Percentiles rank a stretch among this genome's conserved stretches.
phyloP scores from a whole-genome alignment of 306 rosid genomes.

The Cucumis melo region DNA sequence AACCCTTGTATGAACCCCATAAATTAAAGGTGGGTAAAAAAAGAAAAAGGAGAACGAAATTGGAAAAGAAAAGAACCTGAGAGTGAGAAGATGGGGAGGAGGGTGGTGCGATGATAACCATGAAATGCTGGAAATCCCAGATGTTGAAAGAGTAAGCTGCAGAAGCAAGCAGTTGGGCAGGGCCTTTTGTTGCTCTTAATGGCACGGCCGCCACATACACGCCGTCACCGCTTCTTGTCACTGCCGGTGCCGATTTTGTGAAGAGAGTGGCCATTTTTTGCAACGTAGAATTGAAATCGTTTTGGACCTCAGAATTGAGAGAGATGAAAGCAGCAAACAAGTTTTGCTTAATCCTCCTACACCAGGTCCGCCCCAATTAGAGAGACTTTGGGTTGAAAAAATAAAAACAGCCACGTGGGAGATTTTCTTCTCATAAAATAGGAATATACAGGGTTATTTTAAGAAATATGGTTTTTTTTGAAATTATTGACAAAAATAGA shows the following conservation, averaged over 20 bases:
- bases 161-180: conserved; percentile 63
- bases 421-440: too few relatives aligned
- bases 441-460: too few relatives aligned
- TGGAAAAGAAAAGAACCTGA: conserved; percentile 34
- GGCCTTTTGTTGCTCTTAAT: conserved; percentile 77
- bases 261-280: conserved; percentile 25
- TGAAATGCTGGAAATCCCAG: conserved; percentile 83
- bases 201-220: conserved; percentile 83
- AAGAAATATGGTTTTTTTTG: too few relatives aligned
- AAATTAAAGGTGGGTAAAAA: neutral
- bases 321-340: neutral
- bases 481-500: too few relatives aligned
- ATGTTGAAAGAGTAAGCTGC: conserved; percentile 55
- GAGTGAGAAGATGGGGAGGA: conserved; percentile 21
- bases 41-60: neutral
- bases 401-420: too few relatives aligned
- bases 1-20: too few relatives aligned
- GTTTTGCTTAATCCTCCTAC: neutral
- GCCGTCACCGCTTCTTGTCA: conserved; percentile 32
- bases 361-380: neutral
- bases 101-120: conserved; percentile 55
- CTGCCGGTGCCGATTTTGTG: conserved; percentile 16
- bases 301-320: neutral
- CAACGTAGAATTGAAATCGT: neutral
- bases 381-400: too few relatives aligned